These are phyloP conservation scores for Paramecium primaurelia DNA, from an alignment of 73 alveolate genomes.

Conservation along the genomic window DNA sequence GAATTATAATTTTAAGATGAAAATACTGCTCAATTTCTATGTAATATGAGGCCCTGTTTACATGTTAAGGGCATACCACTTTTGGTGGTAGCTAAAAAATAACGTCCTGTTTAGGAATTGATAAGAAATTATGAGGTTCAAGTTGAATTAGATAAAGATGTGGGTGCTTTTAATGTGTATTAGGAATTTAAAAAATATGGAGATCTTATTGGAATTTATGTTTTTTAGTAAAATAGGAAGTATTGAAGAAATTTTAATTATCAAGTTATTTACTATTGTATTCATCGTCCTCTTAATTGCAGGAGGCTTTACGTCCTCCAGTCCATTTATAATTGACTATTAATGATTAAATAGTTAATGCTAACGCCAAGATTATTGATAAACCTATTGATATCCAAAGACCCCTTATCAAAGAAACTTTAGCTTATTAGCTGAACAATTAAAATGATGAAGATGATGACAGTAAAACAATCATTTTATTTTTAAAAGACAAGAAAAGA, in stretches of 20 bases:
- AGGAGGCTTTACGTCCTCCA: slow-evolving; percentile 46
- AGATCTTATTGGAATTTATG: slow-evolving; percentile 41
- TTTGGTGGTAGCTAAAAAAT: neutral
- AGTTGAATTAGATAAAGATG: slow-evolving; percentile 39
- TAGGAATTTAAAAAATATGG: slow-evolving; percentile 43
- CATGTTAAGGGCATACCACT: slow-evolving; percentile 49
- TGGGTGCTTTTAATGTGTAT: slow-evolving; percentile 7
- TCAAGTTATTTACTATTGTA: slow-evolving; percentile 29
- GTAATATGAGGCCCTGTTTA: slow-evolving; percentile 21
- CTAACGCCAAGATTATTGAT: slow-evolving; percentile 50
- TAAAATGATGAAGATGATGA: neutral
- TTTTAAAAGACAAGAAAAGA: slow-evolving; percentile 3
- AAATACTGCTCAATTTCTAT: neutral
- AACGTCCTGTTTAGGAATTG: slow-evolving; percentile 29
- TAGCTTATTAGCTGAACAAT: slow-evolving; percentile 42
- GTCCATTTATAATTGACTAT: neutral
- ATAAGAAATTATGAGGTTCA: neutral
- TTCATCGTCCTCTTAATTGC: slow-evolving; percentile 22
- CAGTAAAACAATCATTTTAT: neutral
- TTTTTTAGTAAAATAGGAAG: slow-evolving; percentile 30
- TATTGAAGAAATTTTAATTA: neutral
- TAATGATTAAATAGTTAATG: neutral
- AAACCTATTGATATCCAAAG: slow-evolving; percentile 49
- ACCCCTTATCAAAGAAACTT: slow-evolving; percentile 26
- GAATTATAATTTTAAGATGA: slow-evolving; percentile 12